Base-by-base conservation (phyloP, 345 rosid genomes). In the Murraya paniculata region DNA sequence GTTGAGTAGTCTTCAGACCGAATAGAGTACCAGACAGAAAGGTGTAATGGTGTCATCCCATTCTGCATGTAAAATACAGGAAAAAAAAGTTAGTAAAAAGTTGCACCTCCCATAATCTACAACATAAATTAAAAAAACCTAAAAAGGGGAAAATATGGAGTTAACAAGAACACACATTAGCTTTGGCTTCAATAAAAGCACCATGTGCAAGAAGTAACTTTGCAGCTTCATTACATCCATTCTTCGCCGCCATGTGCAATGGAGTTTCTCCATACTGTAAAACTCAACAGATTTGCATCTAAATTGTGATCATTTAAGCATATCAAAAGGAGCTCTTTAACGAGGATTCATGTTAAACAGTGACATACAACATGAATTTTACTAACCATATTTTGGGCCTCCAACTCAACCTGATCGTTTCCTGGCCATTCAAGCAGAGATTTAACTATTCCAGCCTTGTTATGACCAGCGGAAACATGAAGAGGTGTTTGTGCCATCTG, bases 401-500 rank as follows among this genome's bases (percentile, higher is more conserved):
- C 98, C 84, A 94, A 74, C 85, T 94, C 98, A 82, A 85, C 89
- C 67, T 93, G 90, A 36, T 86, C 97, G 1, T 87, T 81, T 80
- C 98, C 96, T 83, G 84, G 82, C 95, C 90, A 91, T 58, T 85
- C 84, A 14, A 97, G 91, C 73, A 97, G 89, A 84, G 84, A 85
- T 79, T 94, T 90, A 72, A 97, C 82, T 64, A 94, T 86, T 76
- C 92, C 93, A 60, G 81, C 91, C 76, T 82, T 91, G 74, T 93
- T 87, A 81, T 94, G 78, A 74, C 98, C 98, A 64, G 99, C 94
- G 74, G 98, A 85, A 55, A 94, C 91, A 88, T 97, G 99, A 67
- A 97, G 92, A 1, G 99, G 99, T 58, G 99, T 97, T 82, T 97
- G 98, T 48, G 93, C 88, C 96, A 97, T 97, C 99, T 97, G 86